phyloP scores from a whole-genome alignment of 129 eudicot species.

The Lonicera japonica region DNA sequence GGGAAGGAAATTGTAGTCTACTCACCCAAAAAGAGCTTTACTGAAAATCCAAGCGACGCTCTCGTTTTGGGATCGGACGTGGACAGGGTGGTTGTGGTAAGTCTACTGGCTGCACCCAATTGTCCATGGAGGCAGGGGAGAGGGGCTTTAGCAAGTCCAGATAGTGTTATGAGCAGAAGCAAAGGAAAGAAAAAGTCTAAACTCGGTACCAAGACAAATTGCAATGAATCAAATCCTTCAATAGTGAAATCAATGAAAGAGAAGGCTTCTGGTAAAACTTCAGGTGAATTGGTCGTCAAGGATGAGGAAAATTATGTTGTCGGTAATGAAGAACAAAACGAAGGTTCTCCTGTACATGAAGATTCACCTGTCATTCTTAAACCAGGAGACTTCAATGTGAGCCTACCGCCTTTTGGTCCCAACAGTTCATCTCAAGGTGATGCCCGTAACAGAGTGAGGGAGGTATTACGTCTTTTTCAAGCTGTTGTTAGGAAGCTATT shows the following conservation, averaged over 20 bases:
- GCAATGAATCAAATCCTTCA: conserved; percentile 10
- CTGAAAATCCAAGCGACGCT: conserved; percentile 3
- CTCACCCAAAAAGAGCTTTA: conserved; percentile 9
- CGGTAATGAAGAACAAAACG: conserved; percentile 15
- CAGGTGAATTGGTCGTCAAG: conserved; percentile 21
- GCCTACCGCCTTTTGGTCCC: conserved; percentile 56
- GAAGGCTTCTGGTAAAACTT: conserved; percentile 18
- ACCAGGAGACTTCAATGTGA: conserved; percentile 27
- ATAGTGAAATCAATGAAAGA: conserved; percentile 12
- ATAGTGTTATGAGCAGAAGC: conserved; percentile 13
- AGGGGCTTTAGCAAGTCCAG: conserved; percentile 9
- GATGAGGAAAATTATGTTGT: conserved; percentile 21
- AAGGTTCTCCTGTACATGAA: conserved; percentile 8
- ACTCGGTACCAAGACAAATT: conserved; percentile 21
- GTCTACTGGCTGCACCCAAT: conserved; percentile 41
- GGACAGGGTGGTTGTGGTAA: conserved; percentile 34
- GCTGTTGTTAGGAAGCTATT: conserved; percentile 49
- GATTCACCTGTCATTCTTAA: conserved; percentile 18
- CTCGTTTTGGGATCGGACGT: conserved; percentile 12
- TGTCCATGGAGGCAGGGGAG: conserved; percentile 24
- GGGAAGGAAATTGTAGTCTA: conserved; percentile 19
- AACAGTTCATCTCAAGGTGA: conserved; percentile 32
- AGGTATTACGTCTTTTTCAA: conserved; percentile 45
- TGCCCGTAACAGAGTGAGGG: conserved; percentile 63
- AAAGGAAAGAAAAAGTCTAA: conserved; percentile 17